Conservation (phyloP, 768 basidiomycete genomes). For the Solioccasus polychromus region DNA sequence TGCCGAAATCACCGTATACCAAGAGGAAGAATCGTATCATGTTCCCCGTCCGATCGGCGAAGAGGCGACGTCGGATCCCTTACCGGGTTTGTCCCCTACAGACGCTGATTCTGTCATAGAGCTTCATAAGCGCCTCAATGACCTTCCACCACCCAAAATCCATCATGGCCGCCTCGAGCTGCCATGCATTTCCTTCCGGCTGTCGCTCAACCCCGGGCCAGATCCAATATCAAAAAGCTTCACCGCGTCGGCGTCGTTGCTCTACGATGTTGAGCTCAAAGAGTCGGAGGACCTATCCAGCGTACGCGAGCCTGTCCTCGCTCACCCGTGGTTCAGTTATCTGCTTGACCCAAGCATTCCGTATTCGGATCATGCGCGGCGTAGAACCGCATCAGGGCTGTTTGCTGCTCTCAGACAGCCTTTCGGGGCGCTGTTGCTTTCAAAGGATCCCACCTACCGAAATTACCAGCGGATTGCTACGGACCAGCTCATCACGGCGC, state of each 20-base stretch:
- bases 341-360: slow-evolving; percentile 2
- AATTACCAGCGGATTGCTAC: slow-evolving; percentile 12
- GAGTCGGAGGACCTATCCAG: slow-evolving; percentile 3
- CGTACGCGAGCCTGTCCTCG: slow-evolving; percentile 8
- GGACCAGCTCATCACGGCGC: slow-evolving; percentile 5
- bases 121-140: slow-evolving; percentile 7
- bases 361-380: background rate
- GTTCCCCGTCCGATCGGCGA: background rate
- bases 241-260: background rate
- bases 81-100: background rate
- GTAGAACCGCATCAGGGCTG: slow-evolving; percentile 3
- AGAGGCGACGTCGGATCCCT: background rate
- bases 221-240: background rate
- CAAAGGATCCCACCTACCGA: background rate
- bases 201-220: background rate
- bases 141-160: slow-evolving; percentile 5
- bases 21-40: background rate
- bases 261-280: slow-evolving; percentile 8
- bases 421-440: slow-evolving; percentile 17
- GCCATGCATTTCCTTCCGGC: slow-evolving; percentile 7
- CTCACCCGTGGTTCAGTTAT: slow-evolving; percentile 14
- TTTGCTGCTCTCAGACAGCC: slow-evolving; percentile 7
- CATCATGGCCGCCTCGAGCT: slow-evolving; percentile 12
- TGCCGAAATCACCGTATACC: slow-evolving; percentile 14
- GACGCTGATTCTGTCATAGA: background rate